Evolutionary conservation across 768 basidiomycete species (phyloP).

Genomic region (Daedaleopsis sinensis): DNA sequence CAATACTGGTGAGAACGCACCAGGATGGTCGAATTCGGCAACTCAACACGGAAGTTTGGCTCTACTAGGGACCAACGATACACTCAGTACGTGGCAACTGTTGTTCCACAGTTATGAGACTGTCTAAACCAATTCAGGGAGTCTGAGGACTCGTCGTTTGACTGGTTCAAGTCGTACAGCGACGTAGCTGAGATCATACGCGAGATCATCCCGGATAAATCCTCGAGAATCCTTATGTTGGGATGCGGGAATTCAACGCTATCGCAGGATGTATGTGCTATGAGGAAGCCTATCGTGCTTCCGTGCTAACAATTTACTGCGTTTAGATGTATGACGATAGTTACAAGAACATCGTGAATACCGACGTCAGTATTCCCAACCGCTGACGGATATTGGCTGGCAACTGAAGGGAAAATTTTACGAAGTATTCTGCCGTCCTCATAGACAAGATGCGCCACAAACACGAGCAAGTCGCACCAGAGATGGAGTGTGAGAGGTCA

Average conservation of each 20-base stretch:
- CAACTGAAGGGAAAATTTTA: neutral
- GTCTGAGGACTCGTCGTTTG: slow-evolving; percentile 60
- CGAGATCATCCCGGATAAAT: slow-evolving; percentile 63
- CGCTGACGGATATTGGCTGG: neutral
- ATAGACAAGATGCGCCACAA: slow-evolving; percentile 72
- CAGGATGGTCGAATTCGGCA: neutral
- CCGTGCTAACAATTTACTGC: too few species aligned
- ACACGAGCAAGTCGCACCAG: slow-evolving; percentile 52
- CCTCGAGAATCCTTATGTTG: slow-evolving; percentile 71
- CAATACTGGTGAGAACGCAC: slow-evolving; percentile 62
- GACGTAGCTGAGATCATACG: slow-evolving; percentile 68
- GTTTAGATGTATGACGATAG: slow-evolving; percentile 85
- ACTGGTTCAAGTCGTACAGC: slow-evolving; percentile 86
- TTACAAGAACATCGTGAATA: slow-evolving; percentile 77
- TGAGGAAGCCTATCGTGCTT: neutral
- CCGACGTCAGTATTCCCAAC: slow-evolving; percentile 55
- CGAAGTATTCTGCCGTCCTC: slow-evolving; percentile 73
- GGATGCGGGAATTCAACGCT: slow-evolving; percentile 85
- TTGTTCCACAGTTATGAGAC: too few species aligned
- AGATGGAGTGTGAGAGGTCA: slow-evolving; percentile 65
- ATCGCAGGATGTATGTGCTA: slow-evolving; percentile 65
- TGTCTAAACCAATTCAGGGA: slow-evolving; percentile 44
- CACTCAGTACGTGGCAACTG: slow-evolving; percentile 46
- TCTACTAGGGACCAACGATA: slow-evolving; percentile 69
- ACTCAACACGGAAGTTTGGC: neutral